phyloP scores from a whole-genome alignment of 176 grass and related monocot species.

The Triticum turgidum region DNA sequence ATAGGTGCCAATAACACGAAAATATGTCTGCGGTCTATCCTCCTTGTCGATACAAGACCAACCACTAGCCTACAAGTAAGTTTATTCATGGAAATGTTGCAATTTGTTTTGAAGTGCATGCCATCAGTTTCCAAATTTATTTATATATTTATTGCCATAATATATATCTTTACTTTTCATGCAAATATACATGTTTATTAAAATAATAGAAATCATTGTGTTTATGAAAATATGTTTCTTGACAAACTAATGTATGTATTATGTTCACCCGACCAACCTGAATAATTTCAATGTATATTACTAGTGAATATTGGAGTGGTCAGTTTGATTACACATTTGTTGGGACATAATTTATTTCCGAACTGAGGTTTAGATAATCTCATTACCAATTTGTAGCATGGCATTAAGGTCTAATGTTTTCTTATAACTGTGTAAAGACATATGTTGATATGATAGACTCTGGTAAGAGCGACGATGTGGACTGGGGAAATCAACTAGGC shows the following conservation, averaged over 20 bases:
- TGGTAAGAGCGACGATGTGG: constrained; percentile 31
- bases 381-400: neutral
- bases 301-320: neutral
- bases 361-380: neutral
- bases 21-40: neutral
- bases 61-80: neutral
- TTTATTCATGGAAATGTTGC: too few species aligned
- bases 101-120: too few species aligned
- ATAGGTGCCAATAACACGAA: neutral
- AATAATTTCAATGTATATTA: too few species aligned
- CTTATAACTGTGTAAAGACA: constrained; percentile 32
- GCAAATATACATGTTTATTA: too few species aligned
- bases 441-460: constrained; percentile 59
- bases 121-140: too few species aligned
- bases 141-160: too few species aligned
- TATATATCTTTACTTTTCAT: too few species aligned
- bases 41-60: neutral
- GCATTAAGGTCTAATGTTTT: neutral
- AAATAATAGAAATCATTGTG: too few species aligned
- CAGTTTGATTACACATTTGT: neutral
- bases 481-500: constrained; percentile 64
- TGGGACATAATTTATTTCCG: neutral
- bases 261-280: neutral
- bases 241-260: neutral
- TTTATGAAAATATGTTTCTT: neutral